Base-by-base conservation (phyloP, 768 basidiomycete genomes). In the Kwoniella sp. region DNA sequence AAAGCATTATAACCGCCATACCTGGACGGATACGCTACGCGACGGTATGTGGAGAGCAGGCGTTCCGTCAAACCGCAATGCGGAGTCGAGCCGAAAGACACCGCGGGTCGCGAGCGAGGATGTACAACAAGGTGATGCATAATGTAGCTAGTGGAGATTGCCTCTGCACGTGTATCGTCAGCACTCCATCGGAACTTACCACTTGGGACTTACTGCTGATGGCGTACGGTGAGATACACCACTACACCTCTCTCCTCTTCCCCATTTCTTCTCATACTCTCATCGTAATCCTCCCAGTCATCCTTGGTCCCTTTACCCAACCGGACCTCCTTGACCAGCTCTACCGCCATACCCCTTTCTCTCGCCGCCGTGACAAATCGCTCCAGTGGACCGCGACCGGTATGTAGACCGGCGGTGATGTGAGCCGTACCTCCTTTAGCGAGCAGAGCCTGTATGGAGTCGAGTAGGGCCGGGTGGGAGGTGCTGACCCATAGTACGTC, bases 401-500 rank as follows among this genome's bases (percentile, higher is more conserved):
- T 69, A 59, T 73, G 72, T 11, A 71, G 37, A 3, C 72, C 72
- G 0, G 67, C 67, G 1, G 67, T 56, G 22, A 73, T 62, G 38
- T 71, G 61, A 6, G 65, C 69, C 5, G 58, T 38, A 6, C 70
- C 69, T 3, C 29, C 49, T 1, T 59, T 56, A 0, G 7, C 8
- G 4, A 71, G 47, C 3, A 73, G 54, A 0, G 31, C 14, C 20
- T 32, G 42, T 22, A 71, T 50, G 12, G 67, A 70, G 29, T 64
- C 57, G 14, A 73, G 59, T 5, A 73, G 56, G 5, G 46, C 56
- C 5, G 25, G 20, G 43, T 73, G 72, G 5, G 70, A 59, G 1
- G 59, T 50, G n/a, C 68, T 64, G 1, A 62, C 56, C 72, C 72
- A 73, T 27, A 72, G 46, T 5, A 67, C 60, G 38, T 75, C 73